A percentile compares a stretch with the other conserved stretches of the same genome.
These are phyloP conservation scores for Podaxis mareebaensis DNA, from an alignment of 768 basidiomycete species.

Conservation along the genomic window DNA sequence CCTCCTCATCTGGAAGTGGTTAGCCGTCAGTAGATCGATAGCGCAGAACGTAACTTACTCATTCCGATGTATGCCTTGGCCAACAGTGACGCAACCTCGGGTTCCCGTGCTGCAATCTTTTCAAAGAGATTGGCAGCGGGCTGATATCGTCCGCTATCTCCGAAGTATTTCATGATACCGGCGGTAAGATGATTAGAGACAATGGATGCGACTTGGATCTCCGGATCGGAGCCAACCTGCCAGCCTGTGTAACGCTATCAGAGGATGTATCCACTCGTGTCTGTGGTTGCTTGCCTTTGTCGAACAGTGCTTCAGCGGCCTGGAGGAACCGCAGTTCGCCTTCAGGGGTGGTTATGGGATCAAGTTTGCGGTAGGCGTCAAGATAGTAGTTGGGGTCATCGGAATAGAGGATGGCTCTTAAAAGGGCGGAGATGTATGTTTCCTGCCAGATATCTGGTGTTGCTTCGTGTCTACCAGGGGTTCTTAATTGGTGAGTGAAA, in stretches of 20 bases:
- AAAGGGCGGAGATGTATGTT: slow-evolving; percentile 90
- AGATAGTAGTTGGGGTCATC: slow-evolving; percentile 91
- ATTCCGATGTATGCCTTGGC: slow-evolving; percentile 94
- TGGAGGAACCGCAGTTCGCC: slow-evolving; percentile 89
- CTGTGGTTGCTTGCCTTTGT: slow-evolving; percentile 55
- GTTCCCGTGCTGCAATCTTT: slow-evolving; percentile 80
- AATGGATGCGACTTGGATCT: slow-evolving; percentile 96
- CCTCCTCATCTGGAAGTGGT: slow-evolving; percentile 80
- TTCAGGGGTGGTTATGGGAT: slow-evolving; percentile 88
- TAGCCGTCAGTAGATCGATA: background rate
- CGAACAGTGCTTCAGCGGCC: slow-evolving; percentile 85
- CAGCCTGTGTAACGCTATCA: slow-evolving; percentile 58
- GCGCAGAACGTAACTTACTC: slow-evolving; percentile 60
- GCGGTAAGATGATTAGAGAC: slow-evolving; percentile 97
- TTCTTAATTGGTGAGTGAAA: slow-evolving; percentile 1
- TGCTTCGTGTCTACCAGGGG: slow-evolving; percentile 75
- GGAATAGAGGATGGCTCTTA: slow-evolving; percentile 91
- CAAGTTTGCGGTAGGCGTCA: slow-evolving; percentile 93
- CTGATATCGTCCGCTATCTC: slow-evolving; percentile 84
- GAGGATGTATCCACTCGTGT: background rate
- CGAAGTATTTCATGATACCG: slow-evolving; percentile 96
- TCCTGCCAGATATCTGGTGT: slow-evolving; percentile 96
- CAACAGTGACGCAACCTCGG: slow-evolving; percentile 85
- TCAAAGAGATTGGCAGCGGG: slow-evolving; percentile 93
- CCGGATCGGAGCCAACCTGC: slow-evolving; percentile 98